These are phyloP conservation scores for Verticillium albo-atrum DNA, from an alignment of 2,329 filamentous ascomycete genomes.

Conservation along the genomic window DNA sequence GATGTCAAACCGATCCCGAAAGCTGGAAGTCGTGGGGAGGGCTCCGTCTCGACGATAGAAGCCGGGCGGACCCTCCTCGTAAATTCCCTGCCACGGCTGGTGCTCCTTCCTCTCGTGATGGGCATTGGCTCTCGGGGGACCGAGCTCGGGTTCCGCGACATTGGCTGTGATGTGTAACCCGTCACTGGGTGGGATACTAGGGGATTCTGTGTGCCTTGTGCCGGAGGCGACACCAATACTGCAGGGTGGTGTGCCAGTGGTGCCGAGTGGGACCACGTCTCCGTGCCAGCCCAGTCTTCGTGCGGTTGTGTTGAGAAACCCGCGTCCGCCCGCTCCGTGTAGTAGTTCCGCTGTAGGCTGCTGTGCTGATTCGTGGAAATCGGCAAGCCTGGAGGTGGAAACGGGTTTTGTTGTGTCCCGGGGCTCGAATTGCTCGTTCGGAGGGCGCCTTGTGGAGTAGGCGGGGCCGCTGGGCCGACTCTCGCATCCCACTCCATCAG, in stretches of 20 bases:
- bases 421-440: constrained; percentile 27
- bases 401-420: constrained; percentile 17
- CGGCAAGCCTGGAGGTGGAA: constrained; percentile 17
- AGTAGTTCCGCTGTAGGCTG: constrained; percentile 1
- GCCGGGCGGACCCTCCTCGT: constrained; percentile 20
- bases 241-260: constrained; percentile 1
- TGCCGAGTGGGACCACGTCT: not conserved
- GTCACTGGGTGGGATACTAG: constrained; percentile 13
- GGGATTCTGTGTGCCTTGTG: constrained; percentile 13
- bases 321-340: constrained; percentile 11
- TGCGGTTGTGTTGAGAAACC: constrained; percentile 5
- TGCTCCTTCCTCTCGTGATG: constrained; percentile 11
- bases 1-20: constrained; percentile 23
- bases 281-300: not conserved
- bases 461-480: not conserved
- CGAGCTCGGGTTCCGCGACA: constrained; percentile 39
- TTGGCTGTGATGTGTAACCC: constrained; percentile 45
- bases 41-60: constrained; percentile 40
- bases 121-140: constrained; percentile 4
- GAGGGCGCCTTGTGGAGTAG: constrained; percentile 12
- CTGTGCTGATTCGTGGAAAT: constrained; percentile 5
- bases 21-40: constrained; percentile 29
- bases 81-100: constrained; percentile 15
- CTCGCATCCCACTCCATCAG: not conserved
- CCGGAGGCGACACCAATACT: constrained; percentile 16